Base-by-base conservation (phyloP, 345 rosid species). In the Triadica sebifera region DNA sequence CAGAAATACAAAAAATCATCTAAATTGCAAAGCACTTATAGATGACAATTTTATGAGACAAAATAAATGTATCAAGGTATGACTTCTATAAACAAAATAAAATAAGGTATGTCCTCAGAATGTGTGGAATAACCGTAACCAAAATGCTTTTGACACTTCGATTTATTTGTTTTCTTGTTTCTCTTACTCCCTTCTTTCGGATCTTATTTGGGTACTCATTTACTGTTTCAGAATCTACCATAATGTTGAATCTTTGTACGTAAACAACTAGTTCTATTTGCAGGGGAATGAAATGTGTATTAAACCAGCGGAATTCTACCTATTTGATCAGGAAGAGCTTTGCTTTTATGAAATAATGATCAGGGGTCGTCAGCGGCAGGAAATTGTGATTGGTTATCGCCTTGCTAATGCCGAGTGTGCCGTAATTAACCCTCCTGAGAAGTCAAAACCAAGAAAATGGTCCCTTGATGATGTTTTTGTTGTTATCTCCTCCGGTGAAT, bases 271-370 rank as follows among this genome's bases (percentile, higher is more conserved):
- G 65, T 68, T 46, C 60, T 43, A 43, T 37, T 25, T 79, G 71
- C 89, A 93, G 97, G 97, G 96, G 57, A 93, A 90, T 19, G 96
- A 89, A 68, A 86, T 91, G 93, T 88, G 93, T 71, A 91, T 91
- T 77, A 91, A 90, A 83, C 90, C 98, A 2, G 98, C 98, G 69
- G 91, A 94, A 60, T 91, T 91, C 84, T 91, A 90, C 83, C 71
- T 89, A 71, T 87, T 82, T 59, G 97, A 90, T 76, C 94, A 90
- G 81, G 98, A 91, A 84, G 91, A 91, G 86, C 78, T 89, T 59
- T 84, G 89, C 41, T 94, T 91, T 69, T 85, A 82, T 38, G 93
- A 88, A 38, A 89, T 93, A 80, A 86, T 90, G 94, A 68, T 78
- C 15, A 88, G 96, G 71, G 97, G 91, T 57, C 93, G 89, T 63